These are phyloP conservation scores for Trichoderma atroviride DNA, from an alignment of 2,329 filamentous ascomycete genomes.

Conservation along the genomic window DNA sequence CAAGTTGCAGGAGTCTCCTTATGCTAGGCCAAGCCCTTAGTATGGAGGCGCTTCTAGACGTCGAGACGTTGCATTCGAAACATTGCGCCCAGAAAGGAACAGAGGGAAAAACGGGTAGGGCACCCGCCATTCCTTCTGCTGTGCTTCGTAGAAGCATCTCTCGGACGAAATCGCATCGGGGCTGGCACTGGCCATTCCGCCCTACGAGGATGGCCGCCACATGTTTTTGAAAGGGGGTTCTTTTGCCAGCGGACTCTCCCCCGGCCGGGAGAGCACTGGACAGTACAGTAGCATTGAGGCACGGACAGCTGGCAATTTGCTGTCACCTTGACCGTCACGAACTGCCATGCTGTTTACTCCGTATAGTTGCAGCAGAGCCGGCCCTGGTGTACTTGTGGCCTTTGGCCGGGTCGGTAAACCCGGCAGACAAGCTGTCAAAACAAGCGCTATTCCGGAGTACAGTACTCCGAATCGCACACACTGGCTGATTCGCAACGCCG, in stretches of 20 bases:
- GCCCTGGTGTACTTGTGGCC: constrained; percentile 14
- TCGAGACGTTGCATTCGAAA: constrained; percentile 24
- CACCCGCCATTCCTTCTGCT: constrained; percentile 17
- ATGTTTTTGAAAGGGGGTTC: neutral
- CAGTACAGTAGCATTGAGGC: neutral
- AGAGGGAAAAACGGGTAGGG: constrained; percentile 5
- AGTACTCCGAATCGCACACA: neutral
- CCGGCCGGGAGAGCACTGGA: neutral
- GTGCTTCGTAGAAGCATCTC: constrained; percentile 17
- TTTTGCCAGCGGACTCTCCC: constrained; percentile 7
- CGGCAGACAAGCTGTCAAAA: neutral
- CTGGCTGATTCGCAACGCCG: neutral
- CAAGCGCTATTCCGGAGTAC: neutral
- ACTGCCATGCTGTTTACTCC: neutral
- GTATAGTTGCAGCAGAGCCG: neutral
- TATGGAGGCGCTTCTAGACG: constrained; percentile 19
- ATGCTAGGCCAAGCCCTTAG: constrained; percentile 18
- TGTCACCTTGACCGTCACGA: neutral
- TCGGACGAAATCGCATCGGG: constrained; percentile 25
- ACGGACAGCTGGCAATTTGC: neutral
- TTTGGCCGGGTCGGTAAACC: constrained; percentile 12
- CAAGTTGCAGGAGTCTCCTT: neutral
- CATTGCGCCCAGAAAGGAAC: constrained; percentile 24
- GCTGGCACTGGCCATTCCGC: constrained; percentile 17
- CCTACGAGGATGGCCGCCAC: constrained; percentile 18